Base-by-base conservation (phyloP, 805 yeast genomes). In the Metschnikowia shivogae region DNA sequence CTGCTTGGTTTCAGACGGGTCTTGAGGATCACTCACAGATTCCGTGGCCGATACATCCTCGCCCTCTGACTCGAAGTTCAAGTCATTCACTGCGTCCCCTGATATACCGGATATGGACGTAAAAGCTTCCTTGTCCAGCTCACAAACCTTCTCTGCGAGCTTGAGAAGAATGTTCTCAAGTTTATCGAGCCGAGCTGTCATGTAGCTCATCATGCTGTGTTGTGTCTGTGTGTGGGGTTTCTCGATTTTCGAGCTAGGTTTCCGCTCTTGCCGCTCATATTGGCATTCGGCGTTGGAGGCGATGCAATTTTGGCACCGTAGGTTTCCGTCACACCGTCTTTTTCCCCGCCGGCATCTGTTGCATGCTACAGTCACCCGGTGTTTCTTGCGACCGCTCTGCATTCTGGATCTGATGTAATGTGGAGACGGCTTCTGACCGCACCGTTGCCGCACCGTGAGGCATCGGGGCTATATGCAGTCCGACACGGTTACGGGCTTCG, bases 271-370 rank as follows among this genome's bases (percentile, higher is more conserved):
- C 26, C 35, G 38, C 39, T 49, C 53, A 35, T 53, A 53, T 12
- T 44, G 34, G 28, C 57, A 53, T 19, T 43, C 41, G 12, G 44
- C 44, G 7, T 33, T 42, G 22, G 46, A 24, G 6, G 46, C 44
- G 17, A 26, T 34, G 26, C 58, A 54, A 34, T 52, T 51, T 31
- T 33, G 38, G 27, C 56, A 52, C 3, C 47, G 50, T 7, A 17
- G 13, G 12, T 36, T 42, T 11, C 56, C 55, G 30, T 49, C 55
- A 34, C 58, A 52, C 17, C 42, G 31, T 30, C 50, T 53, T 36
- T 54, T 54, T 34, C 47, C 49, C 33, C 45, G 44, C 10, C 58
- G 51, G 34, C 58, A 54, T 1, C 34, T 41, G 36, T 41, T 46
- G 34, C 58, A 52, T 0, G 58, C 58, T 24, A 46, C 52, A 11